These are phyloP conservation scores for Phialophora macrospora DNA, from an alignment of 2,329 filamentous ascomycete species.

Conservation along the genomic window DNA sequence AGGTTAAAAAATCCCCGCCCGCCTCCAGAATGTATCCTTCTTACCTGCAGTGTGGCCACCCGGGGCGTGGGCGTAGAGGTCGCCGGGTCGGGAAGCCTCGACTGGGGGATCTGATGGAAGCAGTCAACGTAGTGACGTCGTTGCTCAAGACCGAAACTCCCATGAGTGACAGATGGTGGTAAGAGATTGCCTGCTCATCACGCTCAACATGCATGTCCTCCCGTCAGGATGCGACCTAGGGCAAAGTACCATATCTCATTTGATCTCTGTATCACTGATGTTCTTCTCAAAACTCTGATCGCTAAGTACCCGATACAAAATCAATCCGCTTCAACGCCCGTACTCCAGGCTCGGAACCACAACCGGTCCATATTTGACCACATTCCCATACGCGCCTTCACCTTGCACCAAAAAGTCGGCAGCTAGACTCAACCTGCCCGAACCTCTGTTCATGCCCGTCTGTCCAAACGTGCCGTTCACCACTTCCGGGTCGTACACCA, in stretches of 20 bases:
- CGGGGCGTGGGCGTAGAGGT: too few relatives aligned
- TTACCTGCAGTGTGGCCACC: too few relatives aligned
- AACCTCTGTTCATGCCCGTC: constrained; percentile 50
- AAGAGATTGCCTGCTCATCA: too few relatives aligned
- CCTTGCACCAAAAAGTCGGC: constrained; percentile 93
- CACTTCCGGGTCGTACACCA: constrained; percentile 90
- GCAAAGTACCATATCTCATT: constrained; percentile 6
- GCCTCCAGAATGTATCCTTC: too few relatives aligned
- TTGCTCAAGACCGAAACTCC: too few relatives aligned
- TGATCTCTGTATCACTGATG: not conserved
- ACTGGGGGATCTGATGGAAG: too few relatives aligned
- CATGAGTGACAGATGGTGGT: too few relatives aligned
- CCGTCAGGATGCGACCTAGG: not conserved
- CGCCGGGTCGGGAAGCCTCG: too few relatives aligned
- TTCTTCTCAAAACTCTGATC: not conserved
- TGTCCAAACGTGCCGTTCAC: constrained; percentile 57
- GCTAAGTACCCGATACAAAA: not conserved
- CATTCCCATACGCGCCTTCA: constrained; percentile 57
- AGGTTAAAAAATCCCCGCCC: too few relatives aligned
- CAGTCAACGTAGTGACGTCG: too few relatives aligned
- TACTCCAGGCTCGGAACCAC: constrained; percentile 87
- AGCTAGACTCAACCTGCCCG: constrained; percentile 75
- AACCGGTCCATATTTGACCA: constrained; percentile 96
- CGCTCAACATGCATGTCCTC: not conserved
- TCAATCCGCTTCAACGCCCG: constrained; percentile 58